A percentile compares a stretch with the other conserved stretches of the same genome.
Evolutionary conservation across 2,329 filamentous ascomycete species (phyloP).

Genomic region (Capronia coronata): DNA sequence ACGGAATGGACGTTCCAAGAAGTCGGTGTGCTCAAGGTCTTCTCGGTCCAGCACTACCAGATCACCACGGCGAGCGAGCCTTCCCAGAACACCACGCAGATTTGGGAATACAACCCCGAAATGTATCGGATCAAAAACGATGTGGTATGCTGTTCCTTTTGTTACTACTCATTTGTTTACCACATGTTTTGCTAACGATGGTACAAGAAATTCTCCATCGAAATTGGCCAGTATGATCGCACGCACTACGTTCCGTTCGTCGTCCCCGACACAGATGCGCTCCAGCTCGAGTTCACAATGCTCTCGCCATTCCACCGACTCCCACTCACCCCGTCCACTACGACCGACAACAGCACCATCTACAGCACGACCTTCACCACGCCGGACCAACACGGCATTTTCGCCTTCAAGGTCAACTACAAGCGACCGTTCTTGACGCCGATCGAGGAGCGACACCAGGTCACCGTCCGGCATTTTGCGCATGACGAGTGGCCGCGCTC

Average conservation of each 20-base stretch:
- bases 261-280: constrained; percentile 59
- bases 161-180: not conserved
- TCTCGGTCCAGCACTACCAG: constrained; percentile 68
- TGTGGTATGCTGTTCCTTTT: constrained; percentile 60
- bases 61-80: constrained; percentile 46
- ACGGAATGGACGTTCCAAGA: constrained; percentile 98
- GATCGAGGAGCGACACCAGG: constrained; percentile 88
- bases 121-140: constrained; percentile 97
- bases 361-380: constrained; percentile 72
- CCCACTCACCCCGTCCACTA: constrained; percentile 54
- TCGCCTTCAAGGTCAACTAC: constrained; percentile 97
- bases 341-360: constrained; percentile 61
- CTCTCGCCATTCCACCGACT: constrained; percentile 94
- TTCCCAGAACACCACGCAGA: constrained; percentile 45
- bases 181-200: constrained; percentile 30
- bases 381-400: constrained; percentile 97
- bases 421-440: constrained; percentile 86
- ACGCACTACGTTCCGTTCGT: constrained; percentile 69
- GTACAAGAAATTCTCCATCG: constrained; percentile 67
- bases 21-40: constrained; percentile 78
- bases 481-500: constrained; percentile 95
- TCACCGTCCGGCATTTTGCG: constrained; percentile 91
- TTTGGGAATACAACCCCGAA: constrained; percentile 58
- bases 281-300: constrained; percentile 98
- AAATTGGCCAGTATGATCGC: constrained; percentile 75